Conservation (phyloP, 2,329 filamentous ascomycete genomes). For the Arthrobotrys conoides region DNA sequence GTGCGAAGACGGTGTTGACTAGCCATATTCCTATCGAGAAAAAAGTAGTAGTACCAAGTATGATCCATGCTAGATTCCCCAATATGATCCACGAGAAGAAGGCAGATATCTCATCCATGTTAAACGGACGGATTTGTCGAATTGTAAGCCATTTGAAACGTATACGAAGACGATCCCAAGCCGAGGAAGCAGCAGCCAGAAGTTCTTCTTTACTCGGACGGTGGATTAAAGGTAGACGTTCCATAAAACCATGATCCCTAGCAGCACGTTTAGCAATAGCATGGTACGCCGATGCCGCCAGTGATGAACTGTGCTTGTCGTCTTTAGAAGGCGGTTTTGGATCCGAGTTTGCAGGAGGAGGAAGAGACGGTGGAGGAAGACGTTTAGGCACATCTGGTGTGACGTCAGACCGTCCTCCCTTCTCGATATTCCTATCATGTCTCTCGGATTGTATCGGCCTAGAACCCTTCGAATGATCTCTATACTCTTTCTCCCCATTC, state of each 20-base stretch:
- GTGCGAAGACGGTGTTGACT: slow-evolving; percentile 96
- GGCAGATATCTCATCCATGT: slow-evolving; percentile 94
- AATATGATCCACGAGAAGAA: slow-evolving; percentile 96
- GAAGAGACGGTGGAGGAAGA: not conserved
- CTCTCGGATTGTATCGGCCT: slow-evolving; percentile 32
- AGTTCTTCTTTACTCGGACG: slow-evolving; percentile 94
- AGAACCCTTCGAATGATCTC: slow-evolving; percentile 29
- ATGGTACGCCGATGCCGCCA: slow-evolving; percentile 38
- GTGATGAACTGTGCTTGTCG: slow-evolving; percentile 39
- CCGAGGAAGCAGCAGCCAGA: slow-evolving; percentile 89
- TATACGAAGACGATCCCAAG: slow-evolving; percentile 89
- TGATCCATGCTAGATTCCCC: slow-evolving; percentile 92
- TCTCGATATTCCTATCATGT: slow-evolving; percentile 42
- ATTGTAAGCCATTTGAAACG: slow-evolving; percentile 99
- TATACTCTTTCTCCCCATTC: slow-evolving; percentile 31
- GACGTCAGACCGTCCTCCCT: slow-evolving; percentile 61
- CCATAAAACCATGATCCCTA: slow-evolving; percentile 70
- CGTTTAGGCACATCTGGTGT: slow-evolving; percentile 62
- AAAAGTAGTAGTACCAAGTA: slow-evolving; percentile 97
- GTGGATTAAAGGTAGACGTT: slow-evolving; percentile 81
- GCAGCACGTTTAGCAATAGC: slow-evolving; percentile 61
- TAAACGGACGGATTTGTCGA: slow-evolving; percentile 92
- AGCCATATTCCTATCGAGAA: slow-evolving; percentile 90
- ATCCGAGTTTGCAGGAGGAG: not conserved
- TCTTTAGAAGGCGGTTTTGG: slow-evolving; percentile 49